A percentile compares a stretch with the other conserved stretches of the same genome.
phyloP scores from a whole-genome alignment of 2,329 filamentous ascomycete species.

The Colletotrichum liaoningense region DNA sequence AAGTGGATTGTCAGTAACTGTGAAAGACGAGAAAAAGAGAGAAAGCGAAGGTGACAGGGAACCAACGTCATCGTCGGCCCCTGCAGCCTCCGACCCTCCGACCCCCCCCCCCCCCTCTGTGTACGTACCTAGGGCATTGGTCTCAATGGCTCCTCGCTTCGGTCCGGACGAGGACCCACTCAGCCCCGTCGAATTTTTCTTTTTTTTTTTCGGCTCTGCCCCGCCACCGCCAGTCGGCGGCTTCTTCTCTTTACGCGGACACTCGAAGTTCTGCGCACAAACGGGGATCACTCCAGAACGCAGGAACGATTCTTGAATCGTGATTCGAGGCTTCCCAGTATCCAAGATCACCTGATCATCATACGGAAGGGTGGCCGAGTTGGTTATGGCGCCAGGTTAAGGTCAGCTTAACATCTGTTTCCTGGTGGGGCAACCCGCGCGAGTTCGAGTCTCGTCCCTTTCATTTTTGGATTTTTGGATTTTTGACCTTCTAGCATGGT shows the following conservation, averaged over 20 bases:
- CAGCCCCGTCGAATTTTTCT: background rate
- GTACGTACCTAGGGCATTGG: no score
- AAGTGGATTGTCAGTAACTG: no score
- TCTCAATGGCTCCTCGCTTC: background rate
- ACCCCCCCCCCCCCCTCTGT: background rate
- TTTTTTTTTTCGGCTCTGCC: background rate
- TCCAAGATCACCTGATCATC: background rate
- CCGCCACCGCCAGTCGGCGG: background rate
- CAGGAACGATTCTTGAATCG: fast-evolving
- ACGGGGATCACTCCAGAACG: fast-evolving
- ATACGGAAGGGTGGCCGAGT: constrained; percentile 34
- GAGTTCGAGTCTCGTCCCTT: constrained; percentile 37
- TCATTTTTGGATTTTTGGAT: background rate
- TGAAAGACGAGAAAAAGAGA: background rate
- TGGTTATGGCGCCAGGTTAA: constrained; percentile 37
- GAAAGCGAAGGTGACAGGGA: background rate
- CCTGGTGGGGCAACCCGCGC: constrained; percentile 36
- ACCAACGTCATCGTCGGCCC: background rate
- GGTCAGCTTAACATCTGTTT: constrained; percentile 36
- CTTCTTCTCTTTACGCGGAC: background rate
- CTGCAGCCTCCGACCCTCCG: background rate
- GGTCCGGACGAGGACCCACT: background rate
- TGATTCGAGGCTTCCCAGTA: fast-evolving
- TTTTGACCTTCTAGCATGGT: background rate
- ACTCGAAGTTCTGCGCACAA: no score